Evolutionary conservation across 225 moss, liverwort and hornwort genomes (phyloP), one percentile per base, ranked within the genome.

Genomic region (Bryoerythrophyllum caledonicum): DNA sequence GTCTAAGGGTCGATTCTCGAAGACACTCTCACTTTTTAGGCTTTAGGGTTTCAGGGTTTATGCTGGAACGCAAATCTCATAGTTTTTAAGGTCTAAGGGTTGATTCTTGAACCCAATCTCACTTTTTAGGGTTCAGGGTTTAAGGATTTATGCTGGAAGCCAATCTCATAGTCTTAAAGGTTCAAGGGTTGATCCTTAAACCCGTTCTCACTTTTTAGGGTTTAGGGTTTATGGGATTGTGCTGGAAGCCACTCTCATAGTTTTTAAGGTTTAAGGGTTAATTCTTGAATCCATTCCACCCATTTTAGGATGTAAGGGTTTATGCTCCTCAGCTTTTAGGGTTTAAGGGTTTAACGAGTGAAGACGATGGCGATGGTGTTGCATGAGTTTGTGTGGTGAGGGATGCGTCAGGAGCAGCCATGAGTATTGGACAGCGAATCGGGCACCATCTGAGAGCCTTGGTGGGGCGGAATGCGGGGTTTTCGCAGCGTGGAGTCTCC

Each of bases 381-480:
- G 63, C 67, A 68, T 35, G 73, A 68, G 68, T 14, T 52, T 11
- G 60, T 44, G 30, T 21, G 78, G 58, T 78, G 64, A 82, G 21
- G 27, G 15, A 43, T 70, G 70, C 56, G 1, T 35, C 26, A n/a
- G 23, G 5, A 51, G 68, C 49, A 68, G 78, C 58, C 72, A 87
- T 87, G 86, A 81, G 73, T 76, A 52, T 79, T 35, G 83, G 72
- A 9, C 79, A 59, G 58, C 71, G 76, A n/a, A 71, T 82, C 27
- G 79, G 74, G 64, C 40, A 65, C 27, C 80, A 78, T 41, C 72
- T 85, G 32, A 54, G 75, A 65, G 63, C 74, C 46, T 65, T 84
- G 48, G 48, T 65, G 60, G 64, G 65, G 34, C 75, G 56, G 14
- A 46, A 80, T 77, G 82, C 21, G 60, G 64, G 64, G 48, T 37